Base-by-base conservation (phyloP, 805 yeast species). In the Candida pini region DNA sequence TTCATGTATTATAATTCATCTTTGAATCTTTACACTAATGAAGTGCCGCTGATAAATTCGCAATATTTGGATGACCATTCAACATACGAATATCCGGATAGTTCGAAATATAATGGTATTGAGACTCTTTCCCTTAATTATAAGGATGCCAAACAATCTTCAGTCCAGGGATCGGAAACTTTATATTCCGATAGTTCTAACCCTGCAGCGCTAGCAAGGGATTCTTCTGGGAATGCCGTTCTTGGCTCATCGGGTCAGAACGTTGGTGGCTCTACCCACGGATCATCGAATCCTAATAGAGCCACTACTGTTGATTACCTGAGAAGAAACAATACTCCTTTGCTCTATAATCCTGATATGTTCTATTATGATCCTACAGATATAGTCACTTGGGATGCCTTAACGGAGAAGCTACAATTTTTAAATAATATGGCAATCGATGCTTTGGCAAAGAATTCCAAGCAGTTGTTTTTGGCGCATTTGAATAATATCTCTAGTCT, bases 291-390 rank as follows among this genome's bases (percentile, higher is more conserved):
- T n/a, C 13, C 37, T 30, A 36, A 30, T 28, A 27, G 44, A 20
- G 44, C 39, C 20, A 39, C 39, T 9, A 19, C 30, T 10, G 33
- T 32, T 18, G 48, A 44, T 2, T 28, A 16, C 14, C 22, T 39
- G 39, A 23, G 28, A 13, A 30, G 34, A 8, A 28, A 32, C 12
- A 43, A 45, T n/a, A 40, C 35, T 46, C 30, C 40, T n/a, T 27
- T 53, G 8, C 40, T 49, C 33, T 42, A 38, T 28, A 33, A 39
- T 28, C 65, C 66, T 5, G 68, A 60, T 9, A 41, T 74, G 8
- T 81, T 81, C 51, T 79, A 78, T 49, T 66, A 66, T 36, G 78
- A 78, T 38, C 70, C 77, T 9, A 56, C 71, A 9, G 90, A 83
- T 51, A 61, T 80, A 17, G 60, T 65, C 15, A 63, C 66, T 9